Percentiles rank a stretch among this genome's conserved stretches.
Evolutionary conservation across 2,329 filamentous ascomycete species (phyloP).

Genomic region (Diaporthe nobilis): DNA sequence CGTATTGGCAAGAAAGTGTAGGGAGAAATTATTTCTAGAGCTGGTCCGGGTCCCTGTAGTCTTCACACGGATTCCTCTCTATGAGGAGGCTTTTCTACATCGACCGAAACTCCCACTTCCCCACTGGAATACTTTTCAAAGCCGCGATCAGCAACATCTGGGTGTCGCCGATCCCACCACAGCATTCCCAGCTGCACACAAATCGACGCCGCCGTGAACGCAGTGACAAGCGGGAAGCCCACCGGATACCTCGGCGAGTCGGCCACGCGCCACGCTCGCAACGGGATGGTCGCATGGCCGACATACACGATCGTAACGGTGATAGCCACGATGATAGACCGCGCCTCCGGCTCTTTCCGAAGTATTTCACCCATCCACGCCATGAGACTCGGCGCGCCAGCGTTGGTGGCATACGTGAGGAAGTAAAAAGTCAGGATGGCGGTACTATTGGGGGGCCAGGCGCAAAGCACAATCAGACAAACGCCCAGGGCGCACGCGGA

Average conservation of each 20-base stretch:
- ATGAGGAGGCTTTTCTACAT: neutral
- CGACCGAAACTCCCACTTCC: neutral
- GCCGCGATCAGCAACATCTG: slow-evolving; percentile 4
- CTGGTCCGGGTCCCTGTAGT: too few species aligned
- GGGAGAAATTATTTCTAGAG: too few species aligned
- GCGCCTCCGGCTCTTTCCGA: slow-evolving; percentile 54
- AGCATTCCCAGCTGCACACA: slow-evolving; percentile 23
- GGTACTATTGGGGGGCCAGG: slow-evolving; percentile 51
- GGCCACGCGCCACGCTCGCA: slow-evolving; percentile 53
- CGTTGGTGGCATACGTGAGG: slow-evolving; percentile 53
- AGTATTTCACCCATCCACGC: slow-evolving; percentile 54
- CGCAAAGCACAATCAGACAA: slow-evolving; percentile 52
- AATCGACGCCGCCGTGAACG: slow-evolving; percentile 44
- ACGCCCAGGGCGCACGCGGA: slow-evolving; percentile 49
- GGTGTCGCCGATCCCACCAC: slow-evolving; percentile 21
- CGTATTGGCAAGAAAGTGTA: too few species aligned
- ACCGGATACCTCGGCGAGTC: slow-evolving; percentile 55
- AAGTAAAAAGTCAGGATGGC: slow-evolving; percentile 55
- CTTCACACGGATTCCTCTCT: neutral
- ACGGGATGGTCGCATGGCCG: slow-evolving; percentile 56
- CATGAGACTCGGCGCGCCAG: slow-evolving; percentile 52
- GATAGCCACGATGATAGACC: slow-evolving; percentile 53
- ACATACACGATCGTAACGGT: slow-evolving; percentile 57
- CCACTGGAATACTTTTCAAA: neutral
- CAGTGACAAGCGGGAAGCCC: slow-evolving; percentile 54